Percentiles rank a stretch among this genome's conserved stretches.
Evolutionary conservation across 2,329 filamentous ascomycete species (phyloP).

Genomic region (Chrysoporthe austroafricana): DNA sequence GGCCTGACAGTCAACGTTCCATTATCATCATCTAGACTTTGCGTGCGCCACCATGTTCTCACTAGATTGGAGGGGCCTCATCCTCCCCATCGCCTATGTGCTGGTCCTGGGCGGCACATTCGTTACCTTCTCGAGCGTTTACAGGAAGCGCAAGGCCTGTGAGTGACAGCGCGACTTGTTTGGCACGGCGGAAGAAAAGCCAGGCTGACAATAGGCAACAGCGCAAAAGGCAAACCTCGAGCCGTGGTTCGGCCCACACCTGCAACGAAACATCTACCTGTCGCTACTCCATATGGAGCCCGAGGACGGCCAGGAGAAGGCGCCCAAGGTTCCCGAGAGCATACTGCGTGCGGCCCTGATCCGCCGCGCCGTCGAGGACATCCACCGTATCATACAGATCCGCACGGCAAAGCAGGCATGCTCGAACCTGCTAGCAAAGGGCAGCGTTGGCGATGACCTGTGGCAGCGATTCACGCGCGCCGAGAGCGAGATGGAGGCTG

Average conservation of each 20-base stretch:
- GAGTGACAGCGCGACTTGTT: slow-evolving; percentile 40
- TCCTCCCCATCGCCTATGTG: slow-evolving; percentile 88
- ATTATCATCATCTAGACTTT: not conserved
- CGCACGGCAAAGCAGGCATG: slow-evolving; percentile 87
- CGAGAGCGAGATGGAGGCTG: slow-evolving; percentile 97
- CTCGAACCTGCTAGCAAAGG: slow-evolving; percentile 79
- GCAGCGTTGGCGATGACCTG: slow-evolving; percentile 93
- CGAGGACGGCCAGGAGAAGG: slow-evolving; percentile 66
- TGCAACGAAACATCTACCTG: slow-evolving; percentile 93
- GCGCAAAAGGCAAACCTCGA: slow-evolving; percentile 82
- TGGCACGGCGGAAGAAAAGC: not conserved
- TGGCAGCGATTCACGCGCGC: slow-evolving; percentile 91
- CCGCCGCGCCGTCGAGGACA: slow-evolving; percentile 88
- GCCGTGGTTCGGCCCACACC: slow-evolving; percentile 91
- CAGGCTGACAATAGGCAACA: slow-evolving; percentile 39
- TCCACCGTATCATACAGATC: slow-evolving; percentile 87
- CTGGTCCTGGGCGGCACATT: slow-evolving; percentile 85
- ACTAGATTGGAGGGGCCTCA: slow-evolving; percentile 81
- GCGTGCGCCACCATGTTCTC: slow-evolving; percentile 49
- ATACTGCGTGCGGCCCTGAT: slow-evolving; percentile 87
- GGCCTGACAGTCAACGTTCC: not conserved
- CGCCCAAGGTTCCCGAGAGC: slow-evolving; percentile 74
- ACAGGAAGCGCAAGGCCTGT: slow-evolving; percentile 89
- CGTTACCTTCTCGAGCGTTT: slow-evolving; percentile 88
- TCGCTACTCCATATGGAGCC: slow-evolving; percentile 82